These are phyloP conservation scores for Sporobolus alterniflorus DNA, from an alignment of 202 grass and related monocot species.

Conservation along the genomic window DNA sequence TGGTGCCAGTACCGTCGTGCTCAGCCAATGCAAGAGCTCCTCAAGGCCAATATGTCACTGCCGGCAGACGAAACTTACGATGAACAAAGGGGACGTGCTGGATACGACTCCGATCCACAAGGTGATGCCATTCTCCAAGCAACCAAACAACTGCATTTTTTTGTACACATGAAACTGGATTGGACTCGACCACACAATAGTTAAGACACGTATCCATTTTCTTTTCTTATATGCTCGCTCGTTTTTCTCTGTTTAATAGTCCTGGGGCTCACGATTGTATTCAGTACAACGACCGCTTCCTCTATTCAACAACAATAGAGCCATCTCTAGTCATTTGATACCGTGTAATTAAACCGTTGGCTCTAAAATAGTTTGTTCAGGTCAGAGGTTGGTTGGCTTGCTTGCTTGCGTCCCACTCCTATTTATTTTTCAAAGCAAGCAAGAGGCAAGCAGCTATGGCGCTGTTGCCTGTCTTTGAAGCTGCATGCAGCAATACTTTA, in stretches of 20 bases:
- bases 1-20: neutral
- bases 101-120: neutral
- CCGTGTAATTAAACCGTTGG: slow-evolving; percentile 40
- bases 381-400: slow-evolving; percentile 51
- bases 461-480: slow-evolving; percentile 61
- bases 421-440: slow-evolving; percentile 25
- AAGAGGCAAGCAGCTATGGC: slow-evolving; percentile 12
- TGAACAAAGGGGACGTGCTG: neutral
- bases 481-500: slow-evolving; percentile 58
- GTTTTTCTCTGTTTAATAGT: too few species aligned
- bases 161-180: neutral
- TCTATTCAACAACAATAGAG: too few species aligned
- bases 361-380: slow-evolving; percentile 18
- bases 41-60: slow-evolving; percentile 1
- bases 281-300: slow-evolving; percentile 40
- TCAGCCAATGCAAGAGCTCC: slow-evolving; percentile 13
- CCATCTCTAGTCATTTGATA: slow-evolving; percentile 36
- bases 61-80: slow-evolving; percentile 6
- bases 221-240: too few species aligned
- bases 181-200: too few species aligned
- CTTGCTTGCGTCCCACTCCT: slow-evolving; percentile 49
- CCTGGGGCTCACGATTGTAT: too few species aligned
- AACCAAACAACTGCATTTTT: neutral
- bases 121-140: neutral
- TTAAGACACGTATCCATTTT: neutral